Evolutionary conservation across 257 asterid species (phyloP), one percentile per base, ranked within the genome.

Genomic region (Jaltomata sinuosa): DNA sequence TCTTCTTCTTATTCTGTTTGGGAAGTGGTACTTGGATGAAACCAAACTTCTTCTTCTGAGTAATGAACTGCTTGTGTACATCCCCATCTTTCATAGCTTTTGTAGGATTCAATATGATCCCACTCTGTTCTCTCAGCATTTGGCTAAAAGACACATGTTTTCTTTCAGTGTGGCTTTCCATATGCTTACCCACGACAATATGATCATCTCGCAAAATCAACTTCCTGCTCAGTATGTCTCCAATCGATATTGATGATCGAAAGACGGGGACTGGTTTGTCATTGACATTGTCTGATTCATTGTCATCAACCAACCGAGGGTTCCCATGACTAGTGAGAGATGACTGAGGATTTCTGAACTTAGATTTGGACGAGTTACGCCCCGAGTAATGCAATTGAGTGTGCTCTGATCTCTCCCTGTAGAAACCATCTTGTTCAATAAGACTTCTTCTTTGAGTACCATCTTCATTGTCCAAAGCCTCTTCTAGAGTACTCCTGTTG

Each of bases 11-110:
- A 89, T 85, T 89, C 42, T 89, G 89, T 87, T 84, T 92, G 27
- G 97, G 87, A 79, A 95, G 79, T 1, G 97, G 94, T 76, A 95
- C 93, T 85, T 91, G 98, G 79, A 96, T 96, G 84, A 96, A 96
- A 57, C 99, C 99, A 74, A 96, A 96, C 85, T 90, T 96, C 94
- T 94, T 96, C 94, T 90, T 93, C 85, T 92, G 94, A 18, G 92
- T 47, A 85, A 90, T 87, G 84, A 83, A 90, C 14, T 90, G 91
- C 90, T 91, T 93, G 31, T 90, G 93, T 27, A 88, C 90, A 62
- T 65, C 84, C 84, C 86, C 89, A 14, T 90, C 95, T 15, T 77
- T 87, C 49, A n/a, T 42, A 11, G 85, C 67, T 45, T 90, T 91
- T 1, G 76, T 29, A 0, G 97, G 93, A 65, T 90, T 89, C 86